Evolutionary conservation across 2,329 filamentous ascomycete genomes (phyloP).

Genomic region (Pleoardoris graminearum): DNA sequence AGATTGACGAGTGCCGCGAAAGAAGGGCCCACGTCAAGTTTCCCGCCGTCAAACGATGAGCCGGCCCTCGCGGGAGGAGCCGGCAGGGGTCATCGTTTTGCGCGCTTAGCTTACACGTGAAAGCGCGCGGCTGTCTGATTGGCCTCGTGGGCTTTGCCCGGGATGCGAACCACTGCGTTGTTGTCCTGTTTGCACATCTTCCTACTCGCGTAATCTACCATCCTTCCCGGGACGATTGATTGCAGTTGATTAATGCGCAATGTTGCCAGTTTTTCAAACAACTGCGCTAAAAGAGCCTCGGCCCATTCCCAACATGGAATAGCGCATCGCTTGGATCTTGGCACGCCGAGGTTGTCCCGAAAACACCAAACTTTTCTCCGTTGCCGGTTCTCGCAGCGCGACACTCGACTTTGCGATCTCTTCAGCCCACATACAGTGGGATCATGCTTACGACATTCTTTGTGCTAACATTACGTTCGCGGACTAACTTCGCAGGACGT

Average conservation of each 20-base stretch:
- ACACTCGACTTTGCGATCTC: not conserved
- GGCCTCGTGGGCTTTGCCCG: too few species aligned
- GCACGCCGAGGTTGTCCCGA: not conserved
- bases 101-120: slow-evolving; percentile 6
- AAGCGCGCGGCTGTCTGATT: not conserved
- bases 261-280: not conserved
- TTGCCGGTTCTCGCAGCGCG: not conserved
- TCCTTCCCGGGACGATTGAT: too few species aligned
- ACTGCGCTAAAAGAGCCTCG: not conserved
- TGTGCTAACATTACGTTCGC: too few species aligned
- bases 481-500: too few species aligned
- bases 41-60: slow-evolving; percentile 5
- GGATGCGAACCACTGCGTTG: too few species aligned
- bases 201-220: too few species aligned
- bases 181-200: too few species aligned
- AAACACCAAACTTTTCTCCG: slow-evolving; percentile 6
- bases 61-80: slow-evolving; percentile 5
- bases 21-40: too few species aligned
- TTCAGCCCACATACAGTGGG: not conserved
- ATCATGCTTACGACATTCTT: too few species aligned
- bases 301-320: not conserved
- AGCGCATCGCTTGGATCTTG: not conserved
- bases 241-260: not conserved
- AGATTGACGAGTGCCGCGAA: slow-evolving; percentile 7
- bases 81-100: not conserved